Conservation (phyloP, 2,329 filamentous ascomycete species). For the Microascus cirrosus region DNA sequence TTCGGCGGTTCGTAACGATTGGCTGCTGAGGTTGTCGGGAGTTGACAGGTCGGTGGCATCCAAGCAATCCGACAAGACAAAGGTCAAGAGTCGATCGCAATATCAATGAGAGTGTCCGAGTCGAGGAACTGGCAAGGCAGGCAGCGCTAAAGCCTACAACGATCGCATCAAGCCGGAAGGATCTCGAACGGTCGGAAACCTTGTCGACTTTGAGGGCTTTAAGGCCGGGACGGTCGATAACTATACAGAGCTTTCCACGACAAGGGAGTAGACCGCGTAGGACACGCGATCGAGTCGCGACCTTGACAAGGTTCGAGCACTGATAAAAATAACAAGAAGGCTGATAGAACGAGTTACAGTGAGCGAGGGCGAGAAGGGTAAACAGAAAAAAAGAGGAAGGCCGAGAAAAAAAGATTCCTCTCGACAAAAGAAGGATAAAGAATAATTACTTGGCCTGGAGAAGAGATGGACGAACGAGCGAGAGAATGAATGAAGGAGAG, state of each 20-base stretch:
- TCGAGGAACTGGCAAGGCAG: not conserved
- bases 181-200: not conserved
- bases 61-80: not conserved
- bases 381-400: not conserved
- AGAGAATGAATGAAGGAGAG: conserved; percentile 5
- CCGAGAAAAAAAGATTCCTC: conserved; percentile 5
- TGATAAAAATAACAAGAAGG: conserved; percentile 24
- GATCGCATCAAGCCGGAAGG: not conserved
- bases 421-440: conserved; percentile 9
- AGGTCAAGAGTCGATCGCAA: not conserved
- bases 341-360: not conserved
- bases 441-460: conserved; percentile 6
- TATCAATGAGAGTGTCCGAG: not conserved
- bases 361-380: conserved; percentile 3
- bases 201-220: not conserved
- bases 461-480: conserved; percentile 6
- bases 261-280: not conserved
- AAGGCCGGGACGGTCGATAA: not conserved
- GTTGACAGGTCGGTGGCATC: not conserved
- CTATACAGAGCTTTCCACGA: not conserved
- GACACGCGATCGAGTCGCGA: not conserved
- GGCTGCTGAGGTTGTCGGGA: not conserved
- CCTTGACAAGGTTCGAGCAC: conserved; percentile 14
- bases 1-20: not conserved
- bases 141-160: not conserved